Percentiles rank a stretch among this genome's conserved stretches.
Conservation (phyloP, 192 early-diverging fungal species). For the Borealophlyctis nickersoniae region DNA sequence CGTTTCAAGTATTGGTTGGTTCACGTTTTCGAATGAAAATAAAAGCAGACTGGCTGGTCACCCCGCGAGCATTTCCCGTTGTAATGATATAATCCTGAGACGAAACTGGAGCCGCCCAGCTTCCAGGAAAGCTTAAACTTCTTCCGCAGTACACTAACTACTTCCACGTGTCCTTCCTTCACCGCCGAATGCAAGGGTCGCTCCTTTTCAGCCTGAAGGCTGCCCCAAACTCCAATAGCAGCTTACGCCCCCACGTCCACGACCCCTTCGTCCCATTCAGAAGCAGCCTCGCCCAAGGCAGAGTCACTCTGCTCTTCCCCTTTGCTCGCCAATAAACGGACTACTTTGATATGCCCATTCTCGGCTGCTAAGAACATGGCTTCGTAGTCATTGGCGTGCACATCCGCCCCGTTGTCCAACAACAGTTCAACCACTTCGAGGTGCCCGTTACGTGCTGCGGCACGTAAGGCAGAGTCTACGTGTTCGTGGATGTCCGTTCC, state of each 20-base stretch:
- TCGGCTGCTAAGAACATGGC: background rate
- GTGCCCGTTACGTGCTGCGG: background rate
- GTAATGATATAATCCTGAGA: too few relatives aligned
- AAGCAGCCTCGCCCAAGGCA: too few relatives aligned
- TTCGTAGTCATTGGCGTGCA: background rate
- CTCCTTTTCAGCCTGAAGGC: background rate
- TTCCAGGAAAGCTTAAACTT: too few relatives aligned
- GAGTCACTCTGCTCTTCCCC: too few relatives aligned
- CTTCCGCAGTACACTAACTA: background rate
- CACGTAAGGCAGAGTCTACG: background rate
- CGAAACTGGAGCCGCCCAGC: too few relatives aligned
- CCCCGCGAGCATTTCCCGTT: too few relatives aligned
- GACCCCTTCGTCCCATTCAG: too few relatives aligned
- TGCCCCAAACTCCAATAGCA: too few relatives aligned
- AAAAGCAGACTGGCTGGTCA: too few relatives aligned
- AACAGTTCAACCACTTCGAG: background rate
- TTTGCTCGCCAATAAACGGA: background rate
- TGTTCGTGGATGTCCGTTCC: background rate
- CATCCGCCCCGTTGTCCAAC: background rate
- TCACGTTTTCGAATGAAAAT: too few relatives aligned
- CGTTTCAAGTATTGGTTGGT: too few relatives aligned
- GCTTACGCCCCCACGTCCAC: too few relatives aligned
- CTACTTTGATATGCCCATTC: background rate
- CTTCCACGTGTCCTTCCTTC: background rate
- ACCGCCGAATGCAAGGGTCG: background rate